These are phyloP conservation scores for Verticillium klebahnii DNA, from an alignment of 2,329 filamentous ascomycete species.

Conservation along the genomic window DNA sequence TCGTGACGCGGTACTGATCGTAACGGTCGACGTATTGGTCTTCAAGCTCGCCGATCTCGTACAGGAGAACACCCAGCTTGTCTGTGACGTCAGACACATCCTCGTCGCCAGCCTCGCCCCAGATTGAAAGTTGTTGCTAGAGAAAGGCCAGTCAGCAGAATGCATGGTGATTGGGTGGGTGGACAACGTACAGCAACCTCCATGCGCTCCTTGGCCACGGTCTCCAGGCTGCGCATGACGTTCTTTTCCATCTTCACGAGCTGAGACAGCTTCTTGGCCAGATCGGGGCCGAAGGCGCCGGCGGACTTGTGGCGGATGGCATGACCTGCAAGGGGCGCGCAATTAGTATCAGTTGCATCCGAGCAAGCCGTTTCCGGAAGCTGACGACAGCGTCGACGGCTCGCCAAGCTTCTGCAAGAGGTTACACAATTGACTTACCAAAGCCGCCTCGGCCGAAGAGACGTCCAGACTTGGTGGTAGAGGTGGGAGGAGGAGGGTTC, in stretches of 20 bases:
- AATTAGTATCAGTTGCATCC: background rate
- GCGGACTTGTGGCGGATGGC: conserved; percentile 69
- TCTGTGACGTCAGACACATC: conserved; percentile 98
- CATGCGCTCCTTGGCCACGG: conserved; percentile 94
- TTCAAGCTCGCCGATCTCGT: conserved; percentile 97
- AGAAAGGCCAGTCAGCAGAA: conserved; percentile 5
- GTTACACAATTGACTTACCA: conserved; percentile 54
- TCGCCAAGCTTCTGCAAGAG: background rate
- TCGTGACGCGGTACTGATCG: conserved; percentile 97
- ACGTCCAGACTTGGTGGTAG: conserved; percentile 84
- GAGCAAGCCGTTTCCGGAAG: background rate
- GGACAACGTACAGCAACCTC: conserved; percentile 79
- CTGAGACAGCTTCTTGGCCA: conserved; percentile 95
- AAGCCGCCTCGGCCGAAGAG: conserved; percentile 84
- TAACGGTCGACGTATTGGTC: conserved; percentile 98
- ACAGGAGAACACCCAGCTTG: conserved; percentile 95
- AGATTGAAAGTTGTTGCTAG: conserved; percentile 97
- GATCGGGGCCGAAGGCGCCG: conserved; percentile 76
- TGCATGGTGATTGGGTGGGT: background rate
- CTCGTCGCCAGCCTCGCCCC: conserved; percentile 93
- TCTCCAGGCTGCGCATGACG: conserved; percentile 96
- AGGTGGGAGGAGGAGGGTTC: conserved; percentile 89
- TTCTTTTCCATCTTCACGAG: conserved; percentile 99
- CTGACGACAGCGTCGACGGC: background rate
- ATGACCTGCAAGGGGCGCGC: conserved; percentile 41